Evolutionary conservation across 1,284 basidiomycete species (phyloP).

Genomic region (Rhodotorula sp.): DNA sequence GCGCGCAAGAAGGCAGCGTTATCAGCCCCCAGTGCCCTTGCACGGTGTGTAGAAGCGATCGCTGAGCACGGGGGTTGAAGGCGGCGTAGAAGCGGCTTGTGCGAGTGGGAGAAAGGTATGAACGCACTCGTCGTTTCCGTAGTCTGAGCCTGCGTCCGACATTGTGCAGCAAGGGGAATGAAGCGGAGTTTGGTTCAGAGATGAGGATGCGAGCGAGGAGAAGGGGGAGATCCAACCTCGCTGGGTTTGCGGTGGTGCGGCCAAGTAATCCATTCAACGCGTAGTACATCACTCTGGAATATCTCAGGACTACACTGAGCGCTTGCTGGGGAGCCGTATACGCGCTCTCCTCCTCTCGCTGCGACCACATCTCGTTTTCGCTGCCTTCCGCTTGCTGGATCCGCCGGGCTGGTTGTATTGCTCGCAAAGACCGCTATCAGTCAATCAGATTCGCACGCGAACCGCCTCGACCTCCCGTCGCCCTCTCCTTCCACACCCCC

Average conservation of each 20-base stretch:
- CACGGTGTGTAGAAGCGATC: too few species aligned
- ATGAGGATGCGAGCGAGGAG: too few species aligned
- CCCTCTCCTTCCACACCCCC: not conserved
- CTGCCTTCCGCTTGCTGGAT: not conserved
- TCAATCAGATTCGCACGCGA: too few species aligned
- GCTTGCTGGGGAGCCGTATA: not conserved
- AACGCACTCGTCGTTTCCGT: conserved; percentile 25
- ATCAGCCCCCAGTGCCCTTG: too few species aligned
- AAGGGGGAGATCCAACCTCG: not conserved
- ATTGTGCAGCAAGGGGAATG: not conserved
- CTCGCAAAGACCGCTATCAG: not conserved
- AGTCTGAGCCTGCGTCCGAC: conserved; percentile 22
- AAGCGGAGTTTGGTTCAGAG: not conserved
- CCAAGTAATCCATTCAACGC: too few species aligned
- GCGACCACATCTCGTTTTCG: not conserved
- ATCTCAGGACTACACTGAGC: not conserved
- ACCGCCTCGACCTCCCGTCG: not conserved
- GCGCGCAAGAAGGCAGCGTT: too few species aligned
- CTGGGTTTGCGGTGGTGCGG: too few species aligned
- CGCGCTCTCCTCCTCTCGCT: not conserved
- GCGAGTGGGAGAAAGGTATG: not conserved
- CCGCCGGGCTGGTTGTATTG: not conserved
- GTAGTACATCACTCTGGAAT: too few species aligned
- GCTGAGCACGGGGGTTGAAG: not conserved
- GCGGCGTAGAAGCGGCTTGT: not conserved